Evolutionary conservation across 2,329 filamentous ascomycete genomes (phyloP), one percentile per base, ranked within the genome.

Genomic region (Arthroderma uncinatum): DNA sequence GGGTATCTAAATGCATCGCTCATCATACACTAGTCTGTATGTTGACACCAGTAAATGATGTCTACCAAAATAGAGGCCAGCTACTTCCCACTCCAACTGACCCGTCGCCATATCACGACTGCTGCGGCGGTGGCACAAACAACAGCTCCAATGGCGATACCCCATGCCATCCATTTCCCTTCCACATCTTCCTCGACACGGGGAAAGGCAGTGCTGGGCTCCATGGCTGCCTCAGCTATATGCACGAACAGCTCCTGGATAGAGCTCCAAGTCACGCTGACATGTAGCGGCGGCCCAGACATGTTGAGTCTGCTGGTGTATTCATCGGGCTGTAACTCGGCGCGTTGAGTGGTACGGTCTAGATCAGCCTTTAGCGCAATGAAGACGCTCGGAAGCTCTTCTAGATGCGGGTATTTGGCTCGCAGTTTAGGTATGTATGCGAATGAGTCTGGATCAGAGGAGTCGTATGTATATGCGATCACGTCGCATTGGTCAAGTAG

Each of bases 381-480:
- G 69, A 95, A 98, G 6, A 98, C 85, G 7, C 89, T 86, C 0
- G 93, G 93, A 28, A 98, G 76, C n/a, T 89, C 84, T 68, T 95
- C 87, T 1, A 98, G 80, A 57, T 93, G 86, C 0, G 89, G 84
- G 63, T 92, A 87, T 65, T 85, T 87, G 57, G 82, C 80, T 44
- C 91, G 84, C 53, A 96, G 77, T 16, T 87, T 81, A 37, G 92
- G 87, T 55, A 98, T 89, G 67, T 97, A 91, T 1, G 87, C 84
- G 71, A 98, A 98, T 2, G 89, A 95, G 70, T 97, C 91, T 0
- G 93, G 92, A 61, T 98, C 91, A 1, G 90, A 94, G 1, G 92
- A 97, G 74, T 98, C 93, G 73, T 97, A 98, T 0, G 89, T 85
- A 72, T 95, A 97, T 72, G 92, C 95, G 48, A 98, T 81, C 23